Evolutionary conservation across 2,329 filamentous ascomycete genomes (phyloP).

Genomic region (Paraphaeosphaeria minitans): DNA sequence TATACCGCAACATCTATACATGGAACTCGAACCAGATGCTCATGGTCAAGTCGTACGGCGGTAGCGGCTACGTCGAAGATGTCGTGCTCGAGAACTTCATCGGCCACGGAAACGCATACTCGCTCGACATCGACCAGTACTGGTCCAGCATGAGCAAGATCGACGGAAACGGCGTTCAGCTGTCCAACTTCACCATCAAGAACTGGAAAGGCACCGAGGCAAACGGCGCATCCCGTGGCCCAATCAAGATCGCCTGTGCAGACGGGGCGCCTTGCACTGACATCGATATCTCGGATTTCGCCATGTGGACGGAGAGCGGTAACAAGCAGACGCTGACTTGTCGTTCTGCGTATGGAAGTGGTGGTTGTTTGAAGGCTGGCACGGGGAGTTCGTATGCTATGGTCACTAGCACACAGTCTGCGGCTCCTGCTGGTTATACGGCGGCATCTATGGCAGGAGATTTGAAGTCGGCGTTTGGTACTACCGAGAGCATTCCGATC

Average conservation of each 20-base stretch:
- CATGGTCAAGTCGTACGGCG: slow-evolving; percentile 67
- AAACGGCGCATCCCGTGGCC: slow-evolving; percentile 57
- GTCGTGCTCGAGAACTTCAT: slow-evolving; percentile 63
- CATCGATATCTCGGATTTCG: slow-evolving; percentile 57
- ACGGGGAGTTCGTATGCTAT: slow-evolving; percentile 35
- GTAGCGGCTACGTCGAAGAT: slow-evolving; percentile 59
- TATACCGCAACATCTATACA: slow-evolving; percentile 64
- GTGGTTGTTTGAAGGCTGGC: slow-evolving; percentile 53
- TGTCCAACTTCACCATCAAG: slow-evolving; percentile 58
- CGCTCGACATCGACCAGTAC: slow-evolving; percentile 60
- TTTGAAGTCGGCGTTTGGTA: slow-evolving; percentile 37
- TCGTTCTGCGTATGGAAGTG: slow-evolving; percentile 55
- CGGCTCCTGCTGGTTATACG: slow-evolving; percentile 45
- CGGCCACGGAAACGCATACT: slow-evolving; percentile 64
- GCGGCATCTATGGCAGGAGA: slow-evolving; percentile 46
- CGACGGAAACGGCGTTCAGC: slow-evolving; percentile 57
- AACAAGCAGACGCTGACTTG: slow-evolving; percentile 52
- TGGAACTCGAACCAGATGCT: slow-evolving; percentile 66
- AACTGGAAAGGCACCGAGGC: slow-evolving; percentile 62
- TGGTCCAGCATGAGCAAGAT: slow-evolving; percentile 54
- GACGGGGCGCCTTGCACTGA: slow-evolving; percentile 58
- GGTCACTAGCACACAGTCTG: slow-evolving; percentile 41
- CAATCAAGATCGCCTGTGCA: slow-evolving; percentile 60
- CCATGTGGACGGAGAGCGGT: slow-evolving; percentile 60
- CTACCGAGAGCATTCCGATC: slow-evolving; percentile 47